Base-by-base conservation (phyloP, 371 early-diverging fungal genomes). In the Antonospora locustae region DNA sequence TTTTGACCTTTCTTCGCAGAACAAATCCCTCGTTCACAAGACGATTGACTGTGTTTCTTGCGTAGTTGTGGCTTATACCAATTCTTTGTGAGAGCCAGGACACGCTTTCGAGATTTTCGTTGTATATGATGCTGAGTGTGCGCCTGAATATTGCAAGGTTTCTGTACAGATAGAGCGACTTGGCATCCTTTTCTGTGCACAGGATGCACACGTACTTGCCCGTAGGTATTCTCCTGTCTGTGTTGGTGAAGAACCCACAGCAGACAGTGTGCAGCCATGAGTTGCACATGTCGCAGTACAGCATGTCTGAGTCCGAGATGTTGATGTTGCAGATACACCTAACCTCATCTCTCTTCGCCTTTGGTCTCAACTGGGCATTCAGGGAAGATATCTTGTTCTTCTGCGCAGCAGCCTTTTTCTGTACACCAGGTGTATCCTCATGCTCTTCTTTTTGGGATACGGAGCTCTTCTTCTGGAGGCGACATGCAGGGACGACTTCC, bases 221-320 rank as follows among this genome's bases (percentile, higher is more conserved):
- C 2, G 23, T 27, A 1, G 65, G 55, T 6, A 69, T 65, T 55
- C 69, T 55, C 34, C 49, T 65, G 43, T 69, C 69, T n/a, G 17
- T 48, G 27, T 59, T 61, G 20, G 34, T 40, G 38, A 66, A 66
- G 50, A 48, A 70, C 30, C 70, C 67, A 44, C 50, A 50, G 30
- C 70, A 70, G n/a, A 59, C 55, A 17, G 70, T 63, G 37, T 70
- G 67, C 17, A 51, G 40, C 66, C 66, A 70, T 36, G 34, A 28
- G 9, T 1, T 25, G 37, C 70, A 70, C 27, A 24, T 51, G 37
- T 46, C 53, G 52, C 70, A 70, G n/a, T 55, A 20, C 11, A 70
- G 16, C 58, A 70, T 57, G 19, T 58, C 53, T 11, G 5, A 38
- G 43, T 67, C 54, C 17, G 23, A n/a, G 1, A 16, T 5, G 22